These are phyloP conservation scores for Kwoniella dejecticola DNA, from an alignment of 768 basidiomycete genomes.

Conservation along the genomic window DNA sequence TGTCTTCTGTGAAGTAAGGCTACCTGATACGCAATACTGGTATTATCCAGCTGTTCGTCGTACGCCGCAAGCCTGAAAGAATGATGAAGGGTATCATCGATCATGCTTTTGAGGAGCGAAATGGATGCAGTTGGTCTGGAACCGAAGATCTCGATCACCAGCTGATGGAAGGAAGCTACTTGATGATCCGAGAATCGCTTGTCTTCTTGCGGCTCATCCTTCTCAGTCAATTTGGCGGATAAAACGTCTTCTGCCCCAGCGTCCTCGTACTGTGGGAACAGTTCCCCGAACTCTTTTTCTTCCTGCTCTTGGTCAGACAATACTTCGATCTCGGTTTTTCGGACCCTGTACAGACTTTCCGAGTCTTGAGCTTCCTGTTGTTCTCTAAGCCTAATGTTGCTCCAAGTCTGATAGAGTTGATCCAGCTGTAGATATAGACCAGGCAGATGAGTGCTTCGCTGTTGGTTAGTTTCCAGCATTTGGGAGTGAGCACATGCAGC, in stretches of 20 bases:
- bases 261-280: constrained; percentile 70
- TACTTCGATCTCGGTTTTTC: constrained; percentile 62
- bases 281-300: constrained; percentile 74
- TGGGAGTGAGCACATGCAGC: constrained; percentile 23
- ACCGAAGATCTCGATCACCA: constrained; percentile 30
- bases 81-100: constrained; percentile 13
- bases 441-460: constrained; percentile 16
- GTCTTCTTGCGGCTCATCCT: constrained; percentile 45
- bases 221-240: constrained; percentile 25
- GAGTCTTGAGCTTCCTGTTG: constrained; percentile 67
- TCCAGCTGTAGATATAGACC: constrained; percentile 65
- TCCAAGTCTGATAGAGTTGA: constrained; percentile 77
- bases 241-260: constrained; percentile 25
- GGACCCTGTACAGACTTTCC: constrained; percentile 74
- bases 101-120: constrained; percentile 12
- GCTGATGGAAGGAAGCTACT: constrained; percentile 32
- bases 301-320: constrained; percentile 73
- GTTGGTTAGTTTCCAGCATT: constrained; percentile 10
- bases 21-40: constrained; percentile 37
- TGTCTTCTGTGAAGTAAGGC: constrained; percentile 46
- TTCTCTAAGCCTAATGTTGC: constrained; percentile 72
- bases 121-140: background rate
- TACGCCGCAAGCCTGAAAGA: constrained; percentile 28
- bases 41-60: constrained; percentile 34
- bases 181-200: constrained; percentile 12